A percentile compares a stretch with the other conserved stretches of the same genome.
Conservation (phyloP, 179 eudicot genomes). For the Camellia oleifera region DNA sequence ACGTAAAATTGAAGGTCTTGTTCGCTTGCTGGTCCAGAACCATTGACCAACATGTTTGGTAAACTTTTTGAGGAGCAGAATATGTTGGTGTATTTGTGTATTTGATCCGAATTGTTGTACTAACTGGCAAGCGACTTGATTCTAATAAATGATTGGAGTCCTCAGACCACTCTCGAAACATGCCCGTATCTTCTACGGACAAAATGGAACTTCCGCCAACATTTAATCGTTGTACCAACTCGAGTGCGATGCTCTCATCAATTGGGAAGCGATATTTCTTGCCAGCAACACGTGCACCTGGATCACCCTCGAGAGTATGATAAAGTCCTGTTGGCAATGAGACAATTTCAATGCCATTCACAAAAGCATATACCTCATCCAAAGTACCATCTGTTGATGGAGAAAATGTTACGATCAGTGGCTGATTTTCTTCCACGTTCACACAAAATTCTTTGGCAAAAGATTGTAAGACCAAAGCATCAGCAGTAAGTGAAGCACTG, state of each 20-base stretch:
- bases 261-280: slow-evolving; percentile 13
- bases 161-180: slow-evolving; percentile 30
- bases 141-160: slow-evolving; percentile 17
- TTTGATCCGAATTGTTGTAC: neutral
- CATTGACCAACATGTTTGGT: slow-evolving; percentile 24
- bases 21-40: neutral
- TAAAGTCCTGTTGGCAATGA: slow-evolving; percentile 30
- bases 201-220: slow-evolving; percentile 27
- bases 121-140: slow-evolving; percentile 1
- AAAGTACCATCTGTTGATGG: slow-evolving; percentile 2
- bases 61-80: slow-evolving; percentile 30
- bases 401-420: slow-evolving; percentile 12
- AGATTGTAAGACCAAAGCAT: neutral
- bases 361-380: slow-evolving; percentile 23
- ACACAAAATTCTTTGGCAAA: slow-evolving; percentile 25
- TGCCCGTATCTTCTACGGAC: slow-evolving; percentile 22
- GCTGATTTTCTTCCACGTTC: slow-evolving; percentile 11
- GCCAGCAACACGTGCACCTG: slow-evolving; percentile 18
- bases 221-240: slow-evolving; percentile 28
- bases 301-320: slow-evolving; percentile 15
- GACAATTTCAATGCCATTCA: slow-evolving; percentile 39
- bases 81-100: slow-evolving; percentile 18
- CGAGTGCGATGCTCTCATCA: slow-evolving; percentile 29
- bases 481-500: slow-evolving; percentile 22
- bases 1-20: slow-evolving; percentile 13